Base-by-base conservation (phyloP, 805 yeast species). In the Blastobotrys americana region DNA sequence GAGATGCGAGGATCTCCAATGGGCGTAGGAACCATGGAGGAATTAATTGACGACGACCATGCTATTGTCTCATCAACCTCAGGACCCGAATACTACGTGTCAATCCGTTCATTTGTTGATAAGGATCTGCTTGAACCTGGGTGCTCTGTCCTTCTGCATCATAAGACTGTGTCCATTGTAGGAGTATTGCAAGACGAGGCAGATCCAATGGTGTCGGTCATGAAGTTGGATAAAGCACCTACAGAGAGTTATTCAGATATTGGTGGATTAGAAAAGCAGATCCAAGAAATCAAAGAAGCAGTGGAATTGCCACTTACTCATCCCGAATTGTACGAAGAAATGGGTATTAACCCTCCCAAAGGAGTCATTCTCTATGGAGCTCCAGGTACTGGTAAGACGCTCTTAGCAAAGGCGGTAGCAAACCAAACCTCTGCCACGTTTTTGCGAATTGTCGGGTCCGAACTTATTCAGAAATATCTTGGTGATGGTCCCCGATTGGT, bases 341-440 rank as follows among this genome's bases (percentile, higher is more conserved):
- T 90, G 97, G 97, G 97, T 57, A 90, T 90, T 59, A 88, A 89
- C 60, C 97, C 97, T 9, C 97, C 97, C 43, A 90, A 90, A 69
- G 97, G 97, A 69, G 97, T 90, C 42, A 89, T 90, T 56, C 72
- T 90, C 47, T 90, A 90, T 62, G 97, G 97, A 59, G 94, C 97
- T 0, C 97, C 97, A 28, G 97, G 97, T 66, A 90, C 97, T 2
- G 97, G 97, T 57, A 90, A 90, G 65, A 90, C 97, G 0, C 70
- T 90, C 47, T 73, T 90, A 55, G 97, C 97, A 10, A 90, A 89
- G 65, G 98, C 98, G 0, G 98, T 93, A 39, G 98, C 98, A 3
- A 90, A 93, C 66, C 97, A 93, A 61, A 93, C 98, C 0, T 81
- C 93, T 51, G 97, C 97, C 2, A 88, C 97, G 2, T 93, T 93